These are phyloP conservation scores for Euptelea pleiosperma DNA, from an alignment of 164 flowering plant species.

Conservation along the genomic window DNA sequence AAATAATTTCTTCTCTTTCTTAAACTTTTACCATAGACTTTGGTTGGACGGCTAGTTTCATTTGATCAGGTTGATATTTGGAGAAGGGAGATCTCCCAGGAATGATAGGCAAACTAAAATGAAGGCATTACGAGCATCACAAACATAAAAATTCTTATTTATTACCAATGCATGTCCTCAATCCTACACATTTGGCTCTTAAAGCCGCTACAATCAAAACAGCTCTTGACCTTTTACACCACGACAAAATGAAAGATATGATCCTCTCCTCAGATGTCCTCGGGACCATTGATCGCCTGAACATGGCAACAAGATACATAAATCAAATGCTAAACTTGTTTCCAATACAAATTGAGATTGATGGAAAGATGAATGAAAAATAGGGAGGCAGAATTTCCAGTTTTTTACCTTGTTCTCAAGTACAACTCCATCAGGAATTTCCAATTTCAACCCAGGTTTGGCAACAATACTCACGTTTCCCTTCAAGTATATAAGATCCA, in stretches of 20 bases:
- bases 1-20: too few species aligned
- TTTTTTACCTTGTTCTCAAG: slow-evolving; percentile 46
- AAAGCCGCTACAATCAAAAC: not conserved
- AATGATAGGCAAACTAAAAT: too few species aligned
- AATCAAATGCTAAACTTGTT: not conserved
- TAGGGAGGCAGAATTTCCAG: not conserved
- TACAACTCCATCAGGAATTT: slow-evolving; percentile 55
- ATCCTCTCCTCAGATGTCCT: slow-evolving; percentile 30
- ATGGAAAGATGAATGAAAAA: not conserved
- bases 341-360: not conserved
- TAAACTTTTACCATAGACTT: too few species aligned
- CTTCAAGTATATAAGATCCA: slow-evolving; percentile 18
- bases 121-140: not conserved
- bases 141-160: slow-evolving; percentile 1
- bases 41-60: too few species aligned
- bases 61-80: too few species aligned
- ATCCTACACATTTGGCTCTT: slow-evolving; percentile 10
- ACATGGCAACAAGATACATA: not conserved
- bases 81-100: too few species aligned
- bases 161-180: not conserved
- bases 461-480: slow-evolving; percentile 43
- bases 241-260: slow-evolving; percentile 1
- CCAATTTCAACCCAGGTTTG: slow-evolving; percentile 39
- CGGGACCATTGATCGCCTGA: slow-evolving; percentile 43
- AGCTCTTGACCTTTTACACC: not conserved